Base-by-base conservation (phyloP, 768 basidiomycete genomes). In the Leccinum subgranulosum region DNA sequence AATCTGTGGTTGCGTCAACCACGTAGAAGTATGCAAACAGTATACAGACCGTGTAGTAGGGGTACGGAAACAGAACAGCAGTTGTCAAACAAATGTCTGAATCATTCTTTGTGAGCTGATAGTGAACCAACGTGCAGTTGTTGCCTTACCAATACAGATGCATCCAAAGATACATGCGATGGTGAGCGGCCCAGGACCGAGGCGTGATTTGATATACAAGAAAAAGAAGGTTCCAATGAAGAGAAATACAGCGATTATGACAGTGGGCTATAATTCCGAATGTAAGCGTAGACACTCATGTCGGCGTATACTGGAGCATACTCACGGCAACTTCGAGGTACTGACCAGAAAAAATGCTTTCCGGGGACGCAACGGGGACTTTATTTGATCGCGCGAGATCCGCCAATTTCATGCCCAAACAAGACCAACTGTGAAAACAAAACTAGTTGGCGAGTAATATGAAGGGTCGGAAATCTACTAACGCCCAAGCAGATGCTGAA, bases 111-210 rank as follows among this genome's bases (percentile, higher is more conserved):
- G 29, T 64, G 15, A 57, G 46, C 10, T 27, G 31, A 6, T 17
- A 34, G 55, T 12, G 28, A 14, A 29, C 6, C 15, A 39, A 25
- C 19, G 19, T n/a, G 34, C 4, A 10, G 47, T 28, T 15, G 23
- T n/a, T 43, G 25, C 60, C 76, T 55, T 55, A 83, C 86, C 84
- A 7, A 87, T 53, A 62, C 78, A 79, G 36, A 90, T 79, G 66
- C 85, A 88, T 10, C 76, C 81, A 28, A 90, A 78, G 10, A 88
- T 68, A 21, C 70, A 74, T 0, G 85, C 79, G 56, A 84, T 76
- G 1, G 81, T 66, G 63, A 84, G 85, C 0, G 87, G 87, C 1
- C 87, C 84, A 0, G 86, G 86, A 3, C 86, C 84, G 60, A 79
- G 65, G 25, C 81, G 74, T 1, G 83, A 84, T 64, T 79, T 85